A percentile compares a stretch with the other conserved stretches of the same genome.
These are phyloP conservation scores for Symbiodinium natans DNA, from an alignment of 73 alveolate species.

Conservation along the genomic window DNA sequence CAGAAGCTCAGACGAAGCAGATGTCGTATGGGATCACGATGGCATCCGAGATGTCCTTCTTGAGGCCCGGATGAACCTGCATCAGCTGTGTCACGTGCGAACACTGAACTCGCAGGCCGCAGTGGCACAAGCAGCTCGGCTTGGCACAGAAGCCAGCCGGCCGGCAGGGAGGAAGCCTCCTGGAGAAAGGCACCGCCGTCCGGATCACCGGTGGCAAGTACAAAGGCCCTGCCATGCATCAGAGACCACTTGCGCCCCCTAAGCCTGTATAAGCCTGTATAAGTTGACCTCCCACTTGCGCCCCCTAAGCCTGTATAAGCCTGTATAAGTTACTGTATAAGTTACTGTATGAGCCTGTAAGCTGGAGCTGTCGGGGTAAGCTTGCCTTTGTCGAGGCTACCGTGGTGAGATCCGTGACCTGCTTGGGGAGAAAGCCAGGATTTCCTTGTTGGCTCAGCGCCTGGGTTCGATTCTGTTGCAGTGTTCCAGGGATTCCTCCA, in stretches of 20 bases:
- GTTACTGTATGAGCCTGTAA: no score
- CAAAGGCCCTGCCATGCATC: neutral
- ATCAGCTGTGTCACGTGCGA: no score
- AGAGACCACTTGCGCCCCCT: no score
- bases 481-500: no score
- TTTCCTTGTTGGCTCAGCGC: neutral
- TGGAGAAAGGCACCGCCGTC: neutral
- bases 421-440: constrained; percentile 20
- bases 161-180: neutral
- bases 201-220: constrained; percentile 5
- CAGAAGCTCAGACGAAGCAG: neutral
- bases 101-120: neutral
- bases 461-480: neutral
- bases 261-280: no score
- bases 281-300: no score
- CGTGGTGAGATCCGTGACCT: constrained; percentile 9
- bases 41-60: constrained; percentile 66
- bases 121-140: neutral
- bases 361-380: no score
- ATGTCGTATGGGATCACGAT: constrained; percentile 44
- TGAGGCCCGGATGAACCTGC: constrained; percentile 15
- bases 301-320: no score
- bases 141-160: neutral
- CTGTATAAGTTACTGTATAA: no score
- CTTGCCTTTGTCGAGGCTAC: neutral